Base-by-base conservation (phyloP, 371 early-diverging fungal species). In the Mortierella sp. region DNA sequence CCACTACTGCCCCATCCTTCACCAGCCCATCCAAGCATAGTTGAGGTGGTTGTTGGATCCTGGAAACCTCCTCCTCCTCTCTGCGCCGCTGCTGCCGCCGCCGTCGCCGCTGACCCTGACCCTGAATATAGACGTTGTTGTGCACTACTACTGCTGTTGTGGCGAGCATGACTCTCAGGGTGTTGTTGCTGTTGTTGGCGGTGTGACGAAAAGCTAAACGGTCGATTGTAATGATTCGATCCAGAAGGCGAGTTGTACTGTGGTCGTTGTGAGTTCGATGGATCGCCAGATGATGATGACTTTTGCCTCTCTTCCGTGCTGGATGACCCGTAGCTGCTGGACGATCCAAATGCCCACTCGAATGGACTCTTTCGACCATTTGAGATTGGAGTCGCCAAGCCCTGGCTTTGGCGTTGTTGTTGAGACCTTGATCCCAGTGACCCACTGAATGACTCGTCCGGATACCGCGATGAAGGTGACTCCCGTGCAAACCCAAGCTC, bases 291-390 rank as follows among this genome's bases (percentile, higher is more conserved):
- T 25, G 53, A 25, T 6, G 54, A 48, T 7, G 71, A 46, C 13
- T 57, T 60, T 17, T 57, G 72, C 43, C 22, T 40, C 25, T 8
- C 25, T 16, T 44, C 19, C 8, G 48, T 34, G n/a, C n/a, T n/a
- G 4, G 34, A 7, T 10, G 34, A 34, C 34, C 4, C 34, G 34
- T 34, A 7, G 34, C 34, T 34, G 34, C 7, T 34, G 34, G 70
- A 59, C 8, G 63, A 59, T 19, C 60, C 60, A 13, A 63, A 63
- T 1, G 74, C 74, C 74, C 74, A 73, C 12, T 73, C 74, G 44
- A 67, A 73, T 2, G 74, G 67, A 53, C 67, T 67, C 53, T 67
- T 73, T 29, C 74, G 60, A 13, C 63, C 74, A 54, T 56, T 48
- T 2, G 48, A 40, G 1, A 62, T 28, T 21, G 44, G 62, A 2